Conservation (phyloP, 2,329 filamentous ascomycete species). For the Dryadomyces quercus-mongolicae region DNA sequence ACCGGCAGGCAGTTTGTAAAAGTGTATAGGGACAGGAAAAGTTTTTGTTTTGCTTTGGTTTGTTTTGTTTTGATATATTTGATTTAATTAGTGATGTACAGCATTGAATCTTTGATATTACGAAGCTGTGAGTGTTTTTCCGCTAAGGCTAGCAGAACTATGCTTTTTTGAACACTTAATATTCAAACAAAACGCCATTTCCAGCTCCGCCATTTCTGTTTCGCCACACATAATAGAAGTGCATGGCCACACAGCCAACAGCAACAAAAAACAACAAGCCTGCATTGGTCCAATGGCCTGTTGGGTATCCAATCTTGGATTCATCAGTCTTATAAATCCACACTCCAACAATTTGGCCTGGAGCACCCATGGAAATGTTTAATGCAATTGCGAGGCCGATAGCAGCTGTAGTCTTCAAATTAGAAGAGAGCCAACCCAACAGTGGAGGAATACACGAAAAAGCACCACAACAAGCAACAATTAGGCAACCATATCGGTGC, state of each 20-base stretch:
- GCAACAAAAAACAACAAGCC: slow-evolving; percentile 36
- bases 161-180: neutral
- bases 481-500: slow-evolving; percentile 42
- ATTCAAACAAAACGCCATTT: neutral
- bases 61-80: neutral
- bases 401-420: slow-evolving; percentile 38
- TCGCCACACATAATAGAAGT: slow-evolving; percentile 29
- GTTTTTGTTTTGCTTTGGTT: neutral
- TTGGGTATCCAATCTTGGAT: slow-evolving; percentile 38
- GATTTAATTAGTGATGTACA: neutral
- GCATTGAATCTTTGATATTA: no score
- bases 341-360: slow-evolving; percentile 44
- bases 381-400: slow-evolving; percentile 43
- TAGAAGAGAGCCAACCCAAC: slow-evolving; percentile 39
- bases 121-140: no score
- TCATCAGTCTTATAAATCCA: slow-evolving; percentile 48
- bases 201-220: slow-evolving; percentile 3
- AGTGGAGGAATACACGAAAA: slow-evolving; percentile 44
- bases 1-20: slow-evolving; percentile 22
- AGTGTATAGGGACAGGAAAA: no score
- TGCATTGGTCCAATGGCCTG: slow-evolving; percentile 43
- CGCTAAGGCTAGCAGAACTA: no score
- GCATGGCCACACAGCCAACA: slow-evolving; percentile 28
- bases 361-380: slow-evolving; percentile 43
- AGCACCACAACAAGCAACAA: slow-evolving; percentile 38